These are phyloP conservation scores for Aspergillus sclerotioniger DNA, from an alignment of 495 filamentous ascomycete species.

Conservation along the genomic window DNA sequence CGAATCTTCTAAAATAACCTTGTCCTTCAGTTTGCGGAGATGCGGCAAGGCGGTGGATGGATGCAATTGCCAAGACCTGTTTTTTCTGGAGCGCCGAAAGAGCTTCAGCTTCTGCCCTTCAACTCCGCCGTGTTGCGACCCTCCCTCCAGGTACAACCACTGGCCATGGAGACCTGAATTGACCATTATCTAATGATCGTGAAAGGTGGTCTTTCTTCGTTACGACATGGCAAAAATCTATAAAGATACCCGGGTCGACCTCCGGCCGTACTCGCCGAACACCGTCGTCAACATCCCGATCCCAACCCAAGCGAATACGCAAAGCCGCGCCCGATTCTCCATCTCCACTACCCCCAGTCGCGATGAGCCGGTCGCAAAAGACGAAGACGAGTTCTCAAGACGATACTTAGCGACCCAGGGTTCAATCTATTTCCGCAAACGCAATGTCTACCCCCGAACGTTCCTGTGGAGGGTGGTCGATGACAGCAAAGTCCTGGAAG, in stretches of 20 bases:
- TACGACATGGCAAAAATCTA: slow-evolving; percentile 59
- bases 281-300: slow-evolving; percentile 74
- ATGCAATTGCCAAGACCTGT: slow-evolving; percentile 42
- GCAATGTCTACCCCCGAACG: slow-evolving; percentile 69
- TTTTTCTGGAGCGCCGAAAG: slow-evolving; percentile 36
- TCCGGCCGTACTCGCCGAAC: slow-evolving; percentile 67
- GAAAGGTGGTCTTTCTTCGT: slow-evolving; percentile 19
- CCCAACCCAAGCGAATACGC: slow-evolving; percentile 49
- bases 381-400: slow-evolving; percentile 71
- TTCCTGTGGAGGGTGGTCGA: slow-evolving; percentile 91
- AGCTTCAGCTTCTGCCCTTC: slow-evolving; percentile 44
- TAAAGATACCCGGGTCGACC: slow-evolving; percentile 82
- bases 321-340: slow-evolving; percentile 45
- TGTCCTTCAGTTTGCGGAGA: not conserved
- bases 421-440: slow-evolving; percentile 78
- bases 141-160: slow-evolving; percentile 16
- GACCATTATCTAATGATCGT: slow-evolving; percentile 21
- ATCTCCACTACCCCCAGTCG: slow-evolving; percentile 36
- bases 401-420: slow-evolving; percentile 73
- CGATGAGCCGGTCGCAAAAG: slow-evolving; percentile 51
- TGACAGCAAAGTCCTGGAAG: slow-evolving; percentile 72
- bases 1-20: not conserved
- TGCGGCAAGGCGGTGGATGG: slow-evolving; percentile 16
- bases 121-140: slow-evolving; percentile 17
- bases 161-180: slow-evolving; percentile 42